These are phyloP conservation scores for Hypoxylon lenormandii DNA, from an alignment of 495 filamentous ascomycete species.

Conservation along the genomic window DNA sequence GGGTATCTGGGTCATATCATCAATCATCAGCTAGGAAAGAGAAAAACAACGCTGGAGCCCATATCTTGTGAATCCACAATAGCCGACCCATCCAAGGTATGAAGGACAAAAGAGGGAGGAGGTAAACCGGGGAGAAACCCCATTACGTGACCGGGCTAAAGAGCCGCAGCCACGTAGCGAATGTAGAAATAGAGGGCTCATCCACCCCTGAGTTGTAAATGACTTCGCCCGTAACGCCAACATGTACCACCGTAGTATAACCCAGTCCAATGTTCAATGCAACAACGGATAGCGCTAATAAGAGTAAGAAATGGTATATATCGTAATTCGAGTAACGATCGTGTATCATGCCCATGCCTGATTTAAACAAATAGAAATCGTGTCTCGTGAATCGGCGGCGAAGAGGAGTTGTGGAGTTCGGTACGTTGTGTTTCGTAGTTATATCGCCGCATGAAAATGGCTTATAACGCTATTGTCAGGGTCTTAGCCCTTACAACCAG, in stretches of 20 bases:
- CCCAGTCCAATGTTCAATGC: slow-evolving; percentile 38
- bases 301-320: slow-evolving; percentile 41
- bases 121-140: slow-evolving; percentile 15
- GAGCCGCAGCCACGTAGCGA: slow-evolving; percentile 34
- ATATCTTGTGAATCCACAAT: slow-evolving; percentile 37
- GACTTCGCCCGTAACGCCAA: slow-evolving; percentile 37
- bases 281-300: slow-evolving; percentile 20
- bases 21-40: slow-evolving; percentile 49
- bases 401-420: slow-evolving; percentile 5
- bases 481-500: too few species aligned
- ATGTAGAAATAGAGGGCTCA: slow-evolving; percentile 18
- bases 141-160: slow-evolving; percentile 5
- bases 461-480: not conserved
- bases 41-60: slow-evolving; percentile 35
- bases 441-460: slow-evolving; percentile 8
- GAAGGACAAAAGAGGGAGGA: slow-evolving; percentile 12
- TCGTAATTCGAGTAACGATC: slow-evolving; percentile 39
- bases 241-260: slow-evolving; percentile 42
- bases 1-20: slow-evolving; percentile 51
- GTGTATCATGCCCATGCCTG: slow-evolving; percentile 38
- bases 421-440: slow-evolving; percentile 19
- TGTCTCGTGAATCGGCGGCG: slow-evolving; percentile 35
- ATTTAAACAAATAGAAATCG: slow-evolving; percentile 37
- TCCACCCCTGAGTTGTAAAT: slow-evolving; percentile 16
- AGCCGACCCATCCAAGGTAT: slow-evolving; percentile 18